phyloP scores from a whole-genome alignment of 805 yeast genomes.

The Spathaspora girioi region DNA sequence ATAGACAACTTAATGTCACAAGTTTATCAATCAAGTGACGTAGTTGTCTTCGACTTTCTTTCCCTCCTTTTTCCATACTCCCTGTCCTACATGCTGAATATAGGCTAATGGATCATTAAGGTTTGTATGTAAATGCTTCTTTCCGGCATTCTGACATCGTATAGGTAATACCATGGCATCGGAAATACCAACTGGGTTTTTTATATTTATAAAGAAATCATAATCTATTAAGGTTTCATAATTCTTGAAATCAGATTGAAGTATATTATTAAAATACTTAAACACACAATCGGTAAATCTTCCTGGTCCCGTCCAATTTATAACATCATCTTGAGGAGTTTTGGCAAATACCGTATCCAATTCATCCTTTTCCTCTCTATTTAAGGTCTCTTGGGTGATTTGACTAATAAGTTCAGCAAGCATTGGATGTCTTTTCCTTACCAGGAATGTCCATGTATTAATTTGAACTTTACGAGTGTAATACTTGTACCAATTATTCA shows the following conservation, averaged over 20 bases:
- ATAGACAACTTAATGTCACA: no score
- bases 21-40: no score
- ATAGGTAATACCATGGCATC: constrained; percentile 71
- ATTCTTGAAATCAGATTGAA: constrained; percentile 16
- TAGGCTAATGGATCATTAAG: constrained; percentile 70
- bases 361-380: constrained; percentile 43
- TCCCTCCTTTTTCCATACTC: constrained; percentile 53
- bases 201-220: constrained; percentile 57
- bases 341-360: constrained; percentile 43
- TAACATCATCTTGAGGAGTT: constrained; percentile 70
- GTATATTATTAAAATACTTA: constrained; percentile 49
- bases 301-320: constrained; percentile 98
- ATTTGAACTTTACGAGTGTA: constrained; percentile 50
- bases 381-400: constrained; percentile 72
- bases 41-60: no score
- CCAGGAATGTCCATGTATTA: constrained; percentile 95
- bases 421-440: constrained; percentile 91
- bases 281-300: constrained; percentile 87
- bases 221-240: constrained; percentile 34
- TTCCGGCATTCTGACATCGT: constrained; percentile 76
- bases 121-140: no score
- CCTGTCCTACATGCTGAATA: constrained; percentile 74
- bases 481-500: constrained; percentile 43
- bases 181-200: constrained; percentile 49
- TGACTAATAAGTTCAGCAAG: constrained; percentile 76